Base-by-base conservation (phyloP, 768 basidiomycete genomes). In the Lentinula edodes region DNA sequence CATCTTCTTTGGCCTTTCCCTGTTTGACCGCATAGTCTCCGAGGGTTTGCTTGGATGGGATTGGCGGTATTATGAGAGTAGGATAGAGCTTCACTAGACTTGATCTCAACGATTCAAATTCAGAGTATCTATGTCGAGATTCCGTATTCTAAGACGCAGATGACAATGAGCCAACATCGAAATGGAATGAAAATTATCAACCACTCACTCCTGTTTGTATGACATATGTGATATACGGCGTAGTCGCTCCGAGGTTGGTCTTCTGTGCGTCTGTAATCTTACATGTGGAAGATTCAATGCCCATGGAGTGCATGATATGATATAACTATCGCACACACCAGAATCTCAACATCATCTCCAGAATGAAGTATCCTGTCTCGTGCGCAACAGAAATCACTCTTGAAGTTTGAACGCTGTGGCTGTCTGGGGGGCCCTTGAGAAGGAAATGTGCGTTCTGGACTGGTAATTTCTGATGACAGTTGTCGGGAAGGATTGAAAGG, bases 11-110 rank as follows among this genome's bases (percentile, higher is more conserved):
- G 23, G 96, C 97, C 73, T 96, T 97, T 13, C 84, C 88, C 69
- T 95, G 95, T 74, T 98, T 98, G 63, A 95, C 89, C 1, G 97
- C 97, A 78, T 99, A 99, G 68, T 98, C 97, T 7, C 93, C 86
- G 42, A 99, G 80, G 1, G 90, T 90, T 75, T 98, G 94, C 75
- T 99, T 98, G 1, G 92, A 95, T 2, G 97, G 97, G 57, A 99
- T 97, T 46, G 97, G 97, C 2, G 97, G 96, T 63, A 99, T 89
- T 68, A 99, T 98, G 66, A 95, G 77, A 8, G 95, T 97, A 0
- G 97, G 97, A 72, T 99, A 97, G 50, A 99, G 80, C 69, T 87
- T 93, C 55, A 86, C 81, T 52, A 99, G 83, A 63, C 82, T 90
- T 57, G 83, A 81, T 56, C 97, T 87, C 43, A 99, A 79, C 23